These are phyloP conservation scores for Vinca minor DNA, from an alignment of 257 asterid species.

Conservation along the genomic window DNA sequence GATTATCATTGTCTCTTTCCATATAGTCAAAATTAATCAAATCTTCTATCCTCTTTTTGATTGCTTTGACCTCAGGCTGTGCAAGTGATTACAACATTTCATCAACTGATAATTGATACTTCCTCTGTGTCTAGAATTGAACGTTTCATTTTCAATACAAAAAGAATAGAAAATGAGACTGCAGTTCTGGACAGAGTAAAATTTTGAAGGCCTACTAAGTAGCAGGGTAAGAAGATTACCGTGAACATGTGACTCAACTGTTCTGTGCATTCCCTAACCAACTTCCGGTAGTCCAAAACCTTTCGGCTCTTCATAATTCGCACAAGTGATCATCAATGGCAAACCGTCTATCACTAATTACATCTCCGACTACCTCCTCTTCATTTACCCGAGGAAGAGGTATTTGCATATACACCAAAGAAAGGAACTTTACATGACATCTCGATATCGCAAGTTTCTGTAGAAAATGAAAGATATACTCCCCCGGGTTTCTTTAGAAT, in stretches of 20 bases:
- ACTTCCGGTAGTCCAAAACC: conserved; percentile 87
- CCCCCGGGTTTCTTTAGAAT: too few relatives aligned
- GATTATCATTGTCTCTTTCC: conserved; percentile 85
- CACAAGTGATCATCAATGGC: conserved; percentile 93
- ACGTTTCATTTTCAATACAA: too few relatives aligned
- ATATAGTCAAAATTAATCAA: conserved; percentile 81
- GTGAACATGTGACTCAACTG: conserved; percentile 91
- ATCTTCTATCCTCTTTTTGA: conserved; percentile 94
- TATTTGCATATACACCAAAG: conserved; percentile 48
- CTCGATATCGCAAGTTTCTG: background rate
- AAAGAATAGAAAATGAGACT: too few relatives aligned
- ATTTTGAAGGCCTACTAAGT: too few relatives aligned
- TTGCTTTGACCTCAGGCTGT: too few relatives aligned
- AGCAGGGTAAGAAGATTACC: conserved; percentile 33
- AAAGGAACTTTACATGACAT: background rate
- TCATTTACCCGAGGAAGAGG: conserved; percentile 97
- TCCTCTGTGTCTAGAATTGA: too few relatives aligned
- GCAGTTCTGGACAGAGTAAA: too few relatives aligned
- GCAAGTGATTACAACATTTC: background rate
- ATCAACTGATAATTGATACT: background rate
- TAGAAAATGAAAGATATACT: too few relatives aligned
- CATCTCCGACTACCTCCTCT: conserved; percentile 94
- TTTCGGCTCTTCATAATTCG: conserved; percentile 97
- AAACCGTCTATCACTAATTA: conserved; percentile 85
- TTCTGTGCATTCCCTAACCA: conserved; percentile 89